These are phyloP conservation scores for Malassezia brasiliensis DNA, from an alignment of 1,284 basidiomycete species.

Conservation along the genomic window DNA sequence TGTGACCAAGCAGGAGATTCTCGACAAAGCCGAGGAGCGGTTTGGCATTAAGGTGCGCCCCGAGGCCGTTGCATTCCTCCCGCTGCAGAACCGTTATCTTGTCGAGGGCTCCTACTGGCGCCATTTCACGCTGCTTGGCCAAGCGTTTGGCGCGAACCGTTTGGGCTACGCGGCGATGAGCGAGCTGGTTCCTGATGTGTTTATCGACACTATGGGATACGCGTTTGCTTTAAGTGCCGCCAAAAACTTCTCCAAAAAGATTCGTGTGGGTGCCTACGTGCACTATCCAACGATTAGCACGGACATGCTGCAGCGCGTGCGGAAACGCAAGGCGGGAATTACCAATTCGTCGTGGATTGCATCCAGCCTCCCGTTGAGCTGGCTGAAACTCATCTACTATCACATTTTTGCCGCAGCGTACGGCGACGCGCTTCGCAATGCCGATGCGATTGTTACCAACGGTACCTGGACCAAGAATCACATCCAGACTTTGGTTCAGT, in stretches of 20 bases:
- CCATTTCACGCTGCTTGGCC: constrained; percentile 78
- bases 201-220: constrained; percentile 96
- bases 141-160: constrained; percentile 75
- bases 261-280: constrained; percentile 78
- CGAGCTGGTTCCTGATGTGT: constrained; percentile 71
- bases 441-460: constrained; percentile 73
- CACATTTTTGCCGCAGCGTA: constrained; percentile 76
- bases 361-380: constrained; percentile 56
- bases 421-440: constrained; percentile 61
- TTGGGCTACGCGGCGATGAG: constrained; percentile 69
- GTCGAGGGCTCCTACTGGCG: constrained; percentile 78
- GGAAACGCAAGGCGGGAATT: constrained; percentile 54
- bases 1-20: constrained; percentile 65
- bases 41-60: constrained; percentile 71
- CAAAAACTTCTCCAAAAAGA: constrained; percentile 54
- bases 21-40: constrained; percentile 54
- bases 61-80: constrained; percentile 63
- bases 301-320: constrained; percentile 80
- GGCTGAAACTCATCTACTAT: constrained; percentile 79
- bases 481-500: constrained; percentile 53
- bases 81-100: constrained; percentile 61
- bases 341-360: constrained; percentile 59
- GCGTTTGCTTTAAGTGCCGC: constrained; percentile 82
- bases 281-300: constrained; percentile 92
- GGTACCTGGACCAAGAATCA: constrained; percentile 89